Conservation (phyloP, 1,139 yeast genomes). For the Yarrowia galli region DNA sequence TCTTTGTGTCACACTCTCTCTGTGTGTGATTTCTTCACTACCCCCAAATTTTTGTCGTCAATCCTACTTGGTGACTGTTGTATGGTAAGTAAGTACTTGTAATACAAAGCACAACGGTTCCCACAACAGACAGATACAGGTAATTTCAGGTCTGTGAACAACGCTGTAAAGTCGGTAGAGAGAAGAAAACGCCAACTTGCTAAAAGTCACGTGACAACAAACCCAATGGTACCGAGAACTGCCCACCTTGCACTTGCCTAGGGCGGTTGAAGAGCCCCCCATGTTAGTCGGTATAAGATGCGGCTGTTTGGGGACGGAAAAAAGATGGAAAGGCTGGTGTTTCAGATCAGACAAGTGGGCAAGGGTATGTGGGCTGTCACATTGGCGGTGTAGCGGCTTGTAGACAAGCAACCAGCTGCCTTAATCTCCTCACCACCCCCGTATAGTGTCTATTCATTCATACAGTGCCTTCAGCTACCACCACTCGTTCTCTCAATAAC, state of each 20-base stretch:
- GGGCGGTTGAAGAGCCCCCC: background rate
- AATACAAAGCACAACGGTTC: too few species aligned
- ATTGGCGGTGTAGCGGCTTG: background rate
- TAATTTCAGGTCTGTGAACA: conserved; percentile 2
- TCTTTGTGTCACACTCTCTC: too few species aligned
- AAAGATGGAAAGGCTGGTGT: background rate
- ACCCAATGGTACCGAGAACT: background rate
- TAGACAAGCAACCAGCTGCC: too few species aligned
- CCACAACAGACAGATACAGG: background rate
- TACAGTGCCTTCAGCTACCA: too few species aligned
- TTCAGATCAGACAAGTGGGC: background rate
- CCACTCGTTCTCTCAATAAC: background rate
- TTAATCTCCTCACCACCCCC: too few species aligned
- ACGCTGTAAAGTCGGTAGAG: background rate
- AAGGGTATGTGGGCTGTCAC: background rate
- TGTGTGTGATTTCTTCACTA: too few species aligned
- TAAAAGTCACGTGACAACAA: background rate
- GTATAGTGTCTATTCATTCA: too few species aligned
- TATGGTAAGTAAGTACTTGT: too few species aligned
- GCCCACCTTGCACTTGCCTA: background rate
- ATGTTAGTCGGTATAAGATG: background rate
- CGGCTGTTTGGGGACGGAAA: conserved; percentile 3
- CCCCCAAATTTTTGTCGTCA: too few species aligned
- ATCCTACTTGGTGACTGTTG: too few species aligned
- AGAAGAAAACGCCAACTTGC: background rate